phyloP scores from a whole-genome alignment of 345 rosid genomes.

The Syzygium oleosum region DNA sequence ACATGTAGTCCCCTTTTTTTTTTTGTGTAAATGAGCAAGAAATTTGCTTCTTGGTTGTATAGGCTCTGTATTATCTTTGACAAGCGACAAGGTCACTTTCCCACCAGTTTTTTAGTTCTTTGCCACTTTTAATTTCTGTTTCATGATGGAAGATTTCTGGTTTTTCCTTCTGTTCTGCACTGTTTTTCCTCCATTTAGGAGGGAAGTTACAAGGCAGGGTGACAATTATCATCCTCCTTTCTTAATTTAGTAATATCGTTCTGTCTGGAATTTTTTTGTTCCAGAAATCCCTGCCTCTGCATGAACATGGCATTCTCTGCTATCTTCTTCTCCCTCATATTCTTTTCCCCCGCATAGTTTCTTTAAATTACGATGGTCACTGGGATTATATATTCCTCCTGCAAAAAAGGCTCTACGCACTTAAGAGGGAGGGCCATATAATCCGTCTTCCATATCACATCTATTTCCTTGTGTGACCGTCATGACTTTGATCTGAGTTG shows the following conservation, averaged over 20 bases:
- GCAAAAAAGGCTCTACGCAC: neutral
- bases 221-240: conserved; percentile 9
- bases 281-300: neutral
- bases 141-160: neutral
- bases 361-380: too few relatives aligned
- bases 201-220: conserved; percentile 1
- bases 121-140: conserved; percentile 9
- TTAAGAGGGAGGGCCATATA: neutral
- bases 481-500: neutral
- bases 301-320: neutral
- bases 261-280: neutral
- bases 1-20: neutral
- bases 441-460: neutral
- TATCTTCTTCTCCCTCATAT: neutral
- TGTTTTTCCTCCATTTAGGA: conserved; percentile 17
- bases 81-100: conserved; percentile 1
- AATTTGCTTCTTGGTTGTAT: neutral
- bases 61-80: neutral
- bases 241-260: conserved; percentile 17
- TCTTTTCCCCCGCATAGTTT: neutral
- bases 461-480: neutral
- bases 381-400: neutral
- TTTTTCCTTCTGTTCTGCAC: neutral
- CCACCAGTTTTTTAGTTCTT: neutral
- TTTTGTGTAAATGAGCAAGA: neutral